Conservation (phyloP, 108 stramenopile species). For the Pseudonitzschia multiseries region DNA sequence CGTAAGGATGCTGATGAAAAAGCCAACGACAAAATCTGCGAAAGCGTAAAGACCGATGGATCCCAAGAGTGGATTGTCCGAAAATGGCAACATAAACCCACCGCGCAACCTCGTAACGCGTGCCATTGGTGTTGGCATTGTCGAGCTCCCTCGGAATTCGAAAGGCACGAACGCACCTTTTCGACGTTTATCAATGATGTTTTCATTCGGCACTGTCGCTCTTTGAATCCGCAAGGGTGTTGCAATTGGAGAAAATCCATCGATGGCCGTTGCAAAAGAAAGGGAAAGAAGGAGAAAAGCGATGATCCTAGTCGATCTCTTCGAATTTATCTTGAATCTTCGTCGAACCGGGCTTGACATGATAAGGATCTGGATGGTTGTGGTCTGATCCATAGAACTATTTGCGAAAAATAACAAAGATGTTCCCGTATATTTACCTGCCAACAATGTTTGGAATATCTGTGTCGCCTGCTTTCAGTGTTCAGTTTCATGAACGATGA, state of each 20-base stretch:
- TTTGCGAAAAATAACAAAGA: no score
- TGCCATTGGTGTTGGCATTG: not conserved
- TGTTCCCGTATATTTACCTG: no score
- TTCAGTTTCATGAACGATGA: not conserved
- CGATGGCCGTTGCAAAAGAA: not conserved
- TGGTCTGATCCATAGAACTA: not conserved
- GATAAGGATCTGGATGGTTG: not conserved
- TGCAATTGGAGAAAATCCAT: not conserved
- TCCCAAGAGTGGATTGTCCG: slow-evolving; percentile 32
- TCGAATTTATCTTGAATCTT: not conserved
- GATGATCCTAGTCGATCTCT: not conserved
- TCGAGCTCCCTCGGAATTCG: not conserved
- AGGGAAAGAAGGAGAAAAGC: not conserved
- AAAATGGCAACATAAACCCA: slow-evolving; percentile 5
- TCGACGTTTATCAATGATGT: not conserved
- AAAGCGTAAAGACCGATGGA: slow-evolving; percentile 26
- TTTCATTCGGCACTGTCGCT: not conserved
- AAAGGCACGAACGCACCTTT: not conserved
- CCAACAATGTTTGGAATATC: no score
- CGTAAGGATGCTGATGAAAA: slow-evolving; percentile 36
- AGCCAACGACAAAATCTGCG: slow-evolving; percentile 30
- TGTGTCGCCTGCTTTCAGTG: no score
- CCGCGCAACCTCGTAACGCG: not conserved
- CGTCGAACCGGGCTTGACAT: not conserved
- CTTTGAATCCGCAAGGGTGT: not conserved